These are phyloP conservation scores for Bipolaris zeicola DNA, from an alignment of 2,329 filamentous ascomycete genomes.

Conservation along the genomic window DNA sequence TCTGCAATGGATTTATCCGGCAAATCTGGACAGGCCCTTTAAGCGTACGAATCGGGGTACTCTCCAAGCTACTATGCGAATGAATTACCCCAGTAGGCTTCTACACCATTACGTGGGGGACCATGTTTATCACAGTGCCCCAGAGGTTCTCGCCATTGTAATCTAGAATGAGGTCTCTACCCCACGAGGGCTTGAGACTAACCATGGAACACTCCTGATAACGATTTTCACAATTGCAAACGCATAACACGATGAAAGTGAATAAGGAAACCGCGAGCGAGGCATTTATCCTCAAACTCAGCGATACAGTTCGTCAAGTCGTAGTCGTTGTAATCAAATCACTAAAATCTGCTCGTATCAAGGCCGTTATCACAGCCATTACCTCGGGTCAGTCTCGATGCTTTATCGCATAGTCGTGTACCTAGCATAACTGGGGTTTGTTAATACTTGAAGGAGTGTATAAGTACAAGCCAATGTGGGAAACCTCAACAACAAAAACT, in stretches of 20 bases:
- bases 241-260: background rate
- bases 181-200: background rate
- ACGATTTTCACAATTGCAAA: background rate
- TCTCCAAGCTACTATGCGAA: background rate
- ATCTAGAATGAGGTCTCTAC: background rate
- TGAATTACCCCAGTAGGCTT: background rate
- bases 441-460: background rate
- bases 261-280: background rate
- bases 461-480: background rate
- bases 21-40: background rate
- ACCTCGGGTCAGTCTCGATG: background rate
- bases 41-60: background rate
- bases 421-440: background rate
- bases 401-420: background rate
- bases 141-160: background rate
- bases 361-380: background rate
- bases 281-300: background rate
- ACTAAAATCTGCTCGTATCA: background rate
- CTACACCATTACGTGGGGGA: background rate
- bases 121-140: background rate
- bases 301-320: background rate
- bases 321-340: background rate
- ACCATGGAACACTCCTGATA: background rate
- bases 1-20: background rate
- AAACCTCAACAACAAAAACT: background rate